Conservation (phyloP, 306 rosid species). For the Clitoria ternatea region DNA sequence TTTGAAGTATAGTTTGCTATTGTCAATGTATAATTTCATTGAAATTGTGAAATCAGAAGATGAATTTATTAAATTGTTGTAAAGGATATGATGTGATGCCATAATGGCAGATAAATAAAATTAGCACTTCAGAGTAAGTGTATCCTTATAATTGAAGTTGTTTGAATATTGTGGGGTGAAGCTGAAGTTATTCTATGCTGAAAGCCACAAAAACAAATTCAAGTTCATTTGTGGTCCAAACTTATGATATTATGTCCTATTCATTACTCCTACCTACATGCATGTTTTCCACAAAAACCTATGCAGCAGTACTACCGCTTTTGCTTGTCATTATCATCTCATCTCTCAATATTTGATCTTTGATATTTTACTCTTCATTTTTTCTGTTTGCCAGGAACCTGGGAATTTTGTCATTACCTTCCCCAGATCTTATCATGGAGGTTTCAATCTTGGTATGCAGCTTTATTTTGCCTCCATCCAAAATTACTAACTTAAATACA, state of each 20-base stretch:
- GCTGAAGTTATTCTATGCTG: slow-evolving; percentile 11
- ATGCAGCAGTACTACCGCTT: slow-evolving; percentile 5
- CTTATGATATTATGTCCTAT: slow-evolving; percentile 5
- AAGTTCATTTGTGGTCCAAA: slow-evolving; percentile 3
- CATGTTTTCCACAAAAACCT: slow-evolving; percentile 21
- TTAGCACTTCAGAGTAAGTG: slow-evolving; percentile 7
- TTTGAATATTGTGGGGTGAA: background rate
- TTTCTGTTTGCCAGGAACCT: slow-evolving; percentile 69
- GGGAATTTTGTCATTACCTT: slow-evolving; percentile 98
- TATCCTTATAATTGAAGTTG: background rate
- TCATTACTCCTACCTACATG: background rate
- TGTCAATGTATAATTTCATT: slow-evolving; percentile 8
- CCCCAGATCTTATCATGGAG: slow-evolving; percentile 96
- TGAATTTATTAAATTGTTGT: background rate
- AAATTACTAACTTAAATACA: slow-evolving; percentile 17
- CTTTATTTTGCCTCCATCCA: slow-evolving; percentile 24
- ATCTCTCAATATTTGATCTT: slow-evolving; percentile 12
- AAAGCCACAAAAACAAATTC: slow-evolving; percentile 4
- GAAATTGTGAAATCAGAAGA: background rate
- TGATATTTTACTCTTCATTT: slow-evolving; percentile 23
- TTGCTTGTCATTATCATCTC: slow-evolving; percentile 7
- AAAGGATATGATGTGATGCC: background rate
- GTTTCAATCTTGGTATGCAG: slow-evolving; percentile 85
- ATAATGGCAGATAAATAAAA: slow-evolving; percentile 13
- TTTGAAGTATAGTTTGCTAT: background rate